Evolutionary conservation across 306 rosid species (phyloP).

Genomic region (Argentina anserina): DNA sequence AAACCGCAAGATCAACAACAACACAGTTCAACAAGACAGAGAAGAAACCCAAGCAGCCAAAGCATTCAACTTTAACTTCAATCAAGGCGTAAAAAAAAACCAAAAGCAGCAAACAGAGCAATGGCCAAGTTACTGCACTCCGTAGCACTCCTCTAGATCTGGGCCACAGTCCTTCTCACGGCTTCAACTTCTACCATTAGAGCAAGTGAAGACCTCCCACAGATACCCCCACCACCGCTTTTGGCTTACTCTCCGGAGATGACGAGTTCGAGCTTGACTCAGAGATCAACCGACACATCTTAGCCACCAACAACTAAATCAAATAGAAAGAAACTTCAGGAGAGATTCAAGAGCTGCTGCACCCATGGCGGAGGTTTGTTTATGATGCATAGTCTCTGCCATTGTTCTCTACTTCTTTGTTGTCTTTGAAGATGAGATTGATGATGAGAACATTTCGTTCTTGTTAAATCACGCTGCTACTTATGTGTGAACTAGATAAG

Average conservation of each 20-base stretch:
- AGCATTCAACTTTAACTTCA: background rate
- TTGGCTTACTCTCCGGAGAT: constrained; percentile 40
- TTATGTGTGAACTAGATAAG: too few relatives aligned
- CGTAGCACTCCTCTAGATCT: constrained; percentile 44
- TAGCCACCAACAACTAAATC: constrained; percentile 73
- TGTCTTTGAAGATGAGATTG: too few relatives aligned
- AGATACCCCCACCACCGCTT: constrained; percentile 30
- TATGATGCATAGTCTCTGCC: too few relatives aligned
- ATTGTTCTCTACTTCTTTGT: too few relatives aligned
- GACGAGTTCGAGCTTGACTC: constrained; percentile 76
- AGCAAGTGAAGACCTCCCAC: constrained; percentile 30
- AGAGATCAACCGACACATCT: constrained; percentile 86
- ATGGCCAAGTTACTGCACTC: constrained; percentile 47
- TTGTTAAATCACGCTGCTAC: too few relatives aligned
- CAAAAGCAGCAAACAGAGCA: background rate
- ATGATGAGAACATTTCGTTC: too few relatives aligned
- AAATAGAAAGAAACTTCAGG: too few relatives aligned
- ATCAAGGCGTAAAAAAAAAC: background rate
- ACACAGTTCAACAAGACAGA: background rate
- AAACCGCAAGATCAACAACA: background rate
- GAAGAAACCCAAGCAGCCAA: background rate
- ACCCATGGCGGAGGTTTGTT: too few relatives aligned
- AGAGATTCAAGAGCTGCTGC: too few relatives aligned
- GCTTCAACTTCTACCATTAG: constrained; percentile 35
- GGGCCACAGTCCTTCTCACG: constrained; percentile 34